Conservation (phyloP, 805 yeast genomes). For the Cyberlindnera suaveolens region DNA sequence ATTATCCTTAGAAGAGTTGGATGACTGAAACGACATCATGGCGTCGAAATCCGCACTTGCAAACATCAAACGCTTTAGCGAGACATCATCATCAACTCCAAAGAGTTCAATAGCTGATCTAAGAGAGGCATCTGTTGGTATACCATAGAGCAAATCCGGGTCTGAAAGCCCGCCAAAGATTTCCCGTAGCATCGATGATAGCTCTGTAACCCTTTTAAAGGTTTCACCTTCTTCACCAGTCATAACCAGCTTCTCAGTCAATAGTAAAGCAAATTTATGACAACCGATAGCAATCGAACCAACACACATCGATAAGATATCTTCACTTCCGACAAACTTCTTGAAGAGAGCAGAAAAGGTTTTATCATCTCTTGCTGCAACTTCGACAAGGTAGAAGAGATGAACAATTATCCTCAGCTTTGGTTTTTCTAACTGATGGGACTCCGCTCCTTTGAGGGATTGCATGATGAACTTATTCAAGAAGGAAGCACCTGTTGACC, state of each 20-base stretch:
- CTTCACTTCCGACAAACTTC: slow-evolving; percentile 10
- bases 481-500: slow-evolving; percentile 11
- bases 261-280: slow-evolving; percentile 26
- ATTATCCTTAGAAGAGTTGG: slow-evolving; percentile 11
- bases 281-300: slow-evolving; percentile 21
- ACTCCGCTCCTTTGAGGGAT: not conserved
- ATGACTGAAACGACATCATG: slow-evolving; percentile 17
- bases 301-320: slow-evolving; percentile 20
- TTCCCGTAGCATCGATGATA: slow-evolving; percentile 11
- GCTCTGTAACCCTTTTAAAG: not conserved
- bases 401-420: slow-evolving; percentile 15
- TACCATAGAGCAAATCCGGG: slow-evolving; percentile 56
- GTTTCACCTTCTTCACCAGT: not conserved
- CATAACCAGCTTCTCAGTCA: slow-evolving; percentile 28
- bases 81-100: slow-evolving; percentile 24
- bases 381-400: slow-evolving; percentile 24
- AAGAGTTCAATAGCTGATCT: slow-evolving; percentile 42
- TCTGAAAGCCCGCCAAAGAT: slow-evolving; percentile 54
- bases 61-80: slow-evolving; percentile 42
- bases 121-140: slow-evolving; percentile 53
- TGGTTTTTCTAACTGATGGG: not conserved
- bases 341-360: slow-evolving; percentile 1
- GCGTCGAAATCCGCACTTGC: slow-evolving; percentile 51
- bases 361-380: slow-evolving; percentile 13
- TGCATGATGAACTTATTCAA: not conserved